A percentile compares a stretch with the other conserved stretches of the same genome.
Conservation (phyloP, 768 basidiomycete species). For the Tulasnella sp. region DNA sequence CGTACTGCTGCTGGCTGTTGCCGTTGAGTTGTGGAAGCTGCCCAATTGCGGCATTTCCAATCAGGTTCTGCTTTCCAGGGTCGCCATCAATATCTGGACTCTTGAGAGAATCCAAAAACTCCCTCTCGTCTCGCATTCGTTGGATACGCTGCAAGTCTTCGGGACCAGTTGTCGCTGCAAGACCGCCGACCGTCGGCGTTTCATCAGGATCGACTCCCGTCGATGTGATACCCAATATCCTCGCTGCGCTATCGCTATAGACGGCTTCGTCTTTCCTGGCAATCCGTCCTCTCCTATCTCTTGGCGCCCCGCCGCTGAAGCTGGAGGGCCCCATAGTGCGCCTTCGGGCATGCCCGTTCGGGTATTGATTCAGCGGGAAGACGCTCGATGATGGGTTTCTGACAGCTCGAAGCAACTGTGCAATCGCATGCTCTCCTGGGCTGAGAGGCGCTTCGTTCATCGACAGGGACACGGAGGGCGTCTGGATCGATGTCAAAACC, state of each 20-base stretch:
- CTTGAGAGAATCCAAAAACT: conserved; percentile 15
- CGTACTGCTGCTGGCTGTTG: not conserved
- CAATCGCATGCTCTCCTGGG: conserved; percentile 58
- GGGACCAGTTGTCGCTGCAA: not conserved
- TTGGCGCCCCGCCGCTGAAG: conserved; percentile 61
- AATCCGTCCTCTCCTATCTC: conserved; percentile 72
- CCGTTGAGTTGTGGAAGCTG: not conserved
- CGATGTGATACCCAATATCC: not conserved
- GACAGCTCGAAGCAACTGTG: conserved; percentile 48
- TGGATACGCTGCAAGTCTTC: conserved; percentile 6
- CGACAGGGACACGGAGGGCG: conserved; percentile 53
- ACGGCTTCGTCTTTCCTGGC: conserved; percentile 13
- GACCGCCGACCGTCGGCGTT: conserved; percentile 6
- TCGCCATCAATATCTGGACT: conserved; percentile 15
- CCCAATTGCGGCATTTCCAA: not conserved
- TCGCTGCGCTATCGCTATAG: conserved; percentile 1
- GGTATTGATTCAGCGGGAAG: conserved; percentile 13
- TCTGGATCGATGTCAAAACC: conserved; percentile 31
- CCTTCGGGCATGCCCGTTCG: not conserved
- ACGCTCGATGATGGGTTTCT: conserved; percentile 10
- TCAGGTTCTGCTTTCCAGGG: not conserved
- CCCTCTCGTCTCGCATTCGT: conserved; percentile 9
- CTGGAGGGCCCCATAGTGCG: conserved; percentile 51
- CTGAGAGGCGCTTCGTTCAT: conserved; percentile 46
- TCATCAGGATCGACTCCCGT: not conserved